Conservation (phyloP, 2,329 filamentous ascomycete species). For the Dactylellina haptotyla region DNA sequence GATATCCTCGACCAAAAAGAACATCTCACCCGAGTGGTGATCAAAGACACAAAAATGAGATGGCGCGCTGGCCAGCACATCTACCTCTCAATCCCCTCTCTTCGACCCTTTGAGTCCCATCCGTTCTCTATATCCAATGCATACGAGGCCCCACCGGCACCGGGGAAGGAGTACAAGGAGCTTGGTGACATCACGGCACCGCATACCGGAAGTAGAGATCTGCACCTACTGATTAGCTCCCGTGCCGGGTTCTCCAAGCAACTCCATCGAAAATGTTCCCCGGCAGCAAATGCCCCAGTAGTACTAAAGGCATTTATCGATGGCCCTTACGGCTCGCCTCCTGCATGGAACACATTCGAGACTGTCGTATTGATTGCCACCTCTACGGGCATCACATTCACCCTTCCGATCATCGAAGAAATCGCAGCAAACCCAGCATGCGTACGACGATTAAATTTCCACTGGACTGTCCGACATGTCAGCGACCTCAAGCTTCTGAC, state of each 20-base stretch:
- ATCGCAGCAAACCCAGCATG: constrained; percentile 45
- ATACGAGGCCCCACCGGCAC: constrained; percentile 62
- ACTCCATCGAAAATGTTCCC: constrained; percentile 71
- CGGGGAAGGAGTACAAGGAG: constrained; percentile 75
- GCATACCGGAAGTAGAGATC: constrained; percentile 74
- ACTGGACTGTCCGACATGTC: constrained; percentile 50
- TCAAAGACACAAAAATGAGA: constrained; percentile 71
- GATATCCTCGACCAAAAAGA: constrained; percentile 44
- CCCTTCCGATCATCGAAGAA: constrained; percentile 89
- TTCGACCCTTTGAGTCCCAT: constrained; percentile 90
- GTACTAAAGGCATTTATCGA: constrained; percentile 80
- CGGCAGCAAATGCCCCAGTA: constrained; percentile 49
- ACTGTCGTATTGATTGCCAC: constrained; percentile 93
- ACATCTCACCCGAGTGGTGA: constrained; percentile 36
- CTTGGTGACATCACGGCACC: constrained; percentile 6
- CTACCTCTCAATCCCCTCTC: constrained; percentile 91
- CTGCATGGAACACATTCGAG: constrained; percentile 88
- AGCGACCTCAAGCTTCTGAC: constrained; percentile 48
- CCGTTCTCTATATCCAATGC: constrained; percentile 90
- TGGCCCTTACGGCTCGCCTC: constrained; percentile 94
- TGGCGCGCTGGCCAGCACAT: constrained; percentile 96
- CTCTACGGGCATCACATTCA: constrained; percentile 91
- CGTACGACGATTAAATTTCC: constrained; percentile 39
- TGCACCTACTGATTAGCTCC: constrained; percentile 89
- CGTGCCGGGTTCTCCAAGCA: constrained; percentile 89